Percentiles rank a stretch among this genome's conserved stretches.
phyloP scores from a whole-genome alignment of 495 filamentous ascomycete genomes.

The Saxispiralis lemnorum region DNA sequence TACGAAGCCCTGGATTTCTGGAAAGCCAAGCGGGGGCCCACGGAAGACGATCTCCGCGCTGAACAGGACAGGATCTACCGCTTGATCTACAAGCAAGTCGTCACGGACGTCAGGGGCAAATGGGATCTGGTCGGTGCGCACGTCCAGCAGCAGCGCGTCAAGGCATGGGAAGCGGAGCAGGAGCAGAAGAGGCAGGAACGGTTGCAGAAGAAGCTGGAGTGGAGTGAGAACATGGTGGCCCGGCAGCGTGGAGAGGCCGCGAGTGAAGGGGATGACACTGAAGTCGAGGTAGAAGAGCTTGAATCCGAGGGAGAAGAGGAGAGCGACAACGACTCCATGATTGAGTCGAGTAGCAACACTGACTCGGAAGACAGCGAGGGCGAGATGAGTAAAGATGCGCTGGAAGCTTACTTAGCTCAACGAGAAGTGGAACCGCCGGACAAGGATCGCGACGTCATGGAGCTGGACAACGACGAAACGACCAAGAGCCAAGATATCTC shows the following conservation, averaged over 20 bases:
- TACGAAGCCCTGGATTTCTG: constrained; percentile 33
- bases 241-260: constrained; percentile 16
- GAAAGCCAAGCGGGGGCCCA: constrained; percentile 49
- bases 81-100: constrained; percentile 43
- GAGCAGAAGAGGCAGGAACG: constrained; percentile 64
- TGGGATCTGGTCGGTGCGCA: constrained; percentile 66
- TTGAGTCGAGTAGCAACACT: constrained; percentile 37
- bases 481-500: not conserved
- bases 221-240: constrained; percentile 11
- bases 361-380: constrained; percentile 29
- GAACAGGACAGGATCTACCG: constrained; percentile 29
- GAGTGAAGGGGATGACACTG: constrained; percentile 13
- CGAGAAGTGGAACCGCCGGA: constrained; percentile 35
- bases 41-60: constrained; percentile 46
- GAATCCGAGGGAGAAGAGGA: constrained; percentile 10
- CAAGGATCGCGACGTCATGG: constrained; percentile 3
- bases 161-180: constrained; percentile 71
- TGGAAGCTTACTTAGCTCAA: constrained; percentile 38
- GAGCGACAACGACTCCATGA: constrained; percentile 47
- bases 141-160: constrained; percentile 52
- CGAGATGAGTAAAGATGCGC: constrained; percentile 8
- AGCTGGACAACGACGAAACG: not conserved
- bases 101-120: constrained; percentile 49
- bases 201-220: constrained; percentile 63
- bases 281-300: no score